Evolutionary conservation across 148 eudicot genomes (phyloP).

Genomic region (Camellia japonica): DNA sequence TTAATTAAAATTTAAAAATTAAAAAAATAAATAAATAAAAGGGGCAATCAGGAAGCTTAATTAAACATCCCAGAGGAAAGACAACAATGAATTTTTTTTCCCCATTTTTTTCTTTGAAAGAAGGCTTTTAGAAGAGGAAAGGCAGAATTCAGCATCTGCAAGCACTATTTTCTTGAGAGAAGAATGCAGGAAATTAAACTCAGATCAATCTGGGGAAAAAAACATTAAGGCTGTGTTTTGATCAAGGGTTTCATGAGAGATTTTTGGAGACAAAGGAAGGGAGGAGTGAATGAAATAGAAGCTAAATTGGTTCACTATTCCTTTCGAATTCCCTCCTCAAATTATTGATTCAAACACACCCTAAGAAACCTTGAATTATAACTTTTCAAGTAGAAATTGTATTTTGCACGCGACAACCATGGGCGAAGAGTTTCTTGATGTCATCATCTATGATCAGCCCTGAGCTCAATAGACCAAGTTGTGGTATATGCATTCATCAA

Average conservation of each 20-base stretch:
- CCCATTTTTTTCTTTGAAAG: not conserved
- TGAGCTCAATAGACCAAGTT: not conserved
- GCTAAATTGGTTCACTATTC: too few species aligned
- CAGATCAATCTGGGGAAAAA: not conserved
- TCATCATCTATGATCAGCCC: not conserved
- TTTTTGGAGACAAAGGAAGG: too few species aligned
- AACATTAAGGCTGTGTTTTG: not conserved
- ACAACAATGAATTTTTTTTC: not conserved
- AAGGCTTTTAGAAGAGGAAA: not conserved
- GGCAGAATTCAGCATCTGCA: slow-evolving; percentile 1
- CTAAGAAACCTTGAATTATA: not conserved
- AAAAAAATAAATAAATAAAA: too few species aligned
- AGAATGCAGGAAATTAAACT: not conserved
- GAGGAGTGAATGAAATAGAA: too few species aligned
- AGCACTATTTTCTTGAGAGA: not conserved
- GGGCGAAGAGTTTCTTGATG: too few species aligned
- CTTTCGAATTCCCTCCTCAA: too few species aligned
- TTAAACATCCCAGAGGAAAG: not conserved
- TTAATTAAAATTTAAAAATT: too few species aligned
- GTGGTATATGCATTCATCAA: not conserved
- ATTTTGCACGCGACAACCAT: not conserved
- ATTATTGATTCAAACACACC: too few species aligned
- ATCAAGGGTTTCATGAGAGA: too few species aligned
- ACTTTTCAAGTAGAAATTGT: not conserved
- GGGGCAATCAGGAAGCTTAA: not conserved